Base-by-base conservation (phyloP, 1,139 yeast species). In the Lodderomyces margitis region DNA sequence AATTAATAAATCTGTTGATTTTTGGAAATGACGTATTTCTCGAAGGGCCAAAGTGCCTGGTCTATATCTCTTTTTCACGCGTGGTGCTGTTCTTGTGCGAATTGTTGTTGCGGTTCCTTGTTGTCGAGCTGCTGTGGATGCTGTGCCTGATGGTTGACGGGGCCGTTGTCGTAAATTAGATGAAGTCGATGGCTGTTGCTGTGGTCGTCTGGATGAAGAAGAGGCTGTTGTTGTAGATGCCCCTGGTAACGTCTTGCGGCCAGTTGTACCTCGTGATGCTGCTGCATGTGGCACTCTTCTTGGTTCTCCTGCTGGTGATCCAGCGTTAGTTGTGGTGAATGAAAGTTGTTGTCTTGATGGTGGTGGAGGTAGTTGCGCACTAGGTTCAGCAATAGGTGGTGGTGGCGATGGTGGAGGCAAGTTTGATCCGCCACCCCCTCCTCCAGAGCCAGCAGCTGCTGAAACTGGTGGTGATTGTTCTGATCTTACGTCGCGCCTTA, bases 1-100 rank as follows among this genome's bases (percentile, higher is more conserved):
- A 28, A 91, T 71, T 40, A 91, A 69, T 37, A 91, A 66, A 47
- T 87, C 95, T 0, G 96, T 85, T 23, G 83, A 71, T 54, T 81
- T 77, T 58, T 91, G 98, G 54, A 80, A 89, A 54, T 74, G 76
- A 45, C 94, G 69, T 33, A 91, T 87, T 56, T 91, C 96, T 50
- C 85, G 70, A 37, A 87, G 62, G 1, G 96, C 95, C 33, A 69
- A 66, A 0, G 86, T 81, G 9, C 95, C 95, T 0, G 94, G 92
- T 44, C 74, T 74, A 54, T 78, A 83, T 45, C 87, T 66, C 45
- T 78, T 71, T 50, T 75, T 75, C 3, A 37, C 40, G 10, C 40
- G 21, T 27, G 40, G 21, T 30, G 40, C 35, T 12, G 40, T 31
- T 20, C 40, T 21, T 31, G 27, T 16, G 8, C 38, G 21, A n/a